A percentile compares a stretch with the other conserved stretches of the same genome.
Evolutionary conservation across 768 basidiomycete species (phyloP).

Genomic region (Russula dissimulans): DNA sequence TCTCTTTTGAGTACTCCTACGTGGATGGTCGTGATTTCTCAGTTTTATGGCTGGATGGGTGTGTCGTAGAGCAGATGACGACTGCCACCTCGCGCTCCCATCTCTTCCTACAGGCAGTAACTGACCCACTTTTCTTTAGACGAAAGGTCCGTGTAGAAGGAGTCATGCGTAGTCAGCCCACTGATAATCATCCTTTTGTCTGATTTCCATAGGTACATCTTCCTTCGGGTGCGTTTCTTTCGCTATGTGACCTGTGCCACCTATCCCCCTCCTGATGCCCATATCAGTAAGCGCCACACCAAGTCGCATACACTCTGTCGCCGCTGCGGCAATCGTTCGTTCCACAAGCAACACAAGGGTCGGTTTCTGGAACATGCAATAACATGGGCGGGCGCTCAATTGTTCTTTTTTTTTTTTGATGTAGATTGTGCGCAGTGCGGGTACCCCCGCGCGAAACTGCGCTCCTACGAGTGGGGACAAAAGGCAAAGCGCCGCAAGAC

Average conservation of each 20-base stretch:
- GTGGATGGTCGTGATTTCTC: constrained; percentile 21
- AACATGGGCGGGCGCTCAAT: not conserved
- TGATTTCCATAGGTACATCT: constrained; percentile 68
- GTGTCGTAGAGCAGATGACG: constrained; percentile 29
- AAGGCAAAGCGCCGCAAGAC: constrained; percentile 99
- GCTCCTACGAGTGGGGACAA: constrained; percentile 95
- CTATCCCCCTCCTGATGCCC: constrained; percentile 1
- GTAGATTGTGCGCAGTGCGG: constrained; percentile 93
- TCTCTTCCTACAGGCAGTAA: constrained; percentile 1
- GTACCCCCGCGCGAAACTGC: constrained; percentile 90
- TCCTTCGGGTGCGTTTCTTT: constrained; percentile 74
- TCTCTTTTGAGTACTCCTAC: constrained; percentile 4
- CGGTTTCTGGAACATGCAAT: constrained; percentile 24
- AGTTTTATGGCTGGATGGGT: constrained; percentile 29
- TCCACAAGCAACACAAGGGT: constrained; percentile 99
- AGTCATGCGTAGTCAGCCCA: not conserved
- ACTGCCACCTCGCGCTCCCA: constrained; percentile 5
- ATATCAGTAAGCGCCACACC: constrained; percentile 84
- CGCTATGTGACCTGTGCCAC: not conserved
- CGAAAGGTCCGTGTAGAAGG: constrained; percentile 54
- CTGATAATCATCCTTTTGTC: constrained; percentile 14
- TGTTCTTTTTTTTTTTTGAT: not conserved
- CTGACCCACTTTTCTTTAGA: constrained; percentile 36
- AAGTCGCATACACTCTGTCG: constrained; percentile 97
- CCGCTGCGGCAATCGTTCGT: constrained; percentile 90